Evolutionary conservation across 163 green algal genomes (phyloP).

Genomic region (Scenedesmus sp.): DNA sequence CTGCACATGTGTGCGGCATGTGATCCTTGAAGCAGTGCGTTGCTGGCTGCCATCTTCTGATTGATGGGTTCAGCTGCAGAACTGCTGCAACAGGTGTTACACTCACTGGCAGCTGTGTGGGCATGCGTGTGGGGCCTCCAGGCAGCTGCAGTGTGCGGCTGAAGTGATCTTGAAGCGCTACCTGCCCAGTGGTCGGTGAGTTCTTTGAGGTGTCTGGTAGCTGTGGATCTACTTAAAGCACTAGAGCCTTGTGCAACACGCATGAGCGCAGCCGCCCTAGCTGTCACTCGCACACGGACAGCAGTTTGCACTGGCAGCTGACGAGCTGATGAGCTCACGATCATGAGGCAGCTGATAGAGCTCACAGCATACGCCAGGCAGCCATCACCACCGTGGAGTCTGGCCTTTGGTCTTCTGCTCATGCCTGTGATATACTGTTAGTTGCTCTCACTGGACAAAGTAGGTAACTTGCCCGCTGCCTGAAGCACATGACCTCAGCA

Average conservation of each 20-base stretch:
- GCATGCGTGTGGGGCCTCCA: neutral
- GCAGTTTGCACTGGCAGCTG: neutral
- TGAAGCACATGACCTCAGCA: neutral
- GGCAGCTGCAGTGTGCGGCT: constrained; percentile 25
- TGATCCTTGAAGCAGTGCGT: neutral
- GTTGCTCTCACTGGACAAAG: neutral
- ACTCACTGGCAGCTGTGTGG: constrained; percentile 23
- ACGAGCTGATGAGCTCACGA: no score
- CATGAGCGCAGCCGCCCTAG: neutral
- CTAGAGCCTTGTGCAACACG: no score
- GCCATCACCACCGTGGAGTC: neutral
- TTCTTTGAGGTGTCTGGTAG: neutral
- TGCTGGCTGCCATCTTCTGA: neutral
- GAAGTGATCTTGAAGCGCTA: constrained; percentile 46
- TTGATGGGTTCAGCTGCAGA: neutral
- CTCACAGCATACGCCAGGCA: neutral
- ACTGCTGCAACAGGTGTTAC: neutral
- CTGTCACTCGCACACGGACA: neutral
- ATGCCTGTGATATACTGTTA: neutral
- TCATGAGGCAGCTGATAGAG: no score
- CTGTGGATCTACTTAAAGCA: no score
- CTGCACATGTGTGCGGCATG: neutral
- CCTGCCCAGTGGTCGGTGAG: neutral
- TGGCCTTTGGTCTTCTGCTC: neutral
- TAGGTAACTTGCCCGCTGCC: neutral